Evolutionary conservation across 106 monocot species (phyloP).

Genomic region (Vanilla planifolia): DNA sequence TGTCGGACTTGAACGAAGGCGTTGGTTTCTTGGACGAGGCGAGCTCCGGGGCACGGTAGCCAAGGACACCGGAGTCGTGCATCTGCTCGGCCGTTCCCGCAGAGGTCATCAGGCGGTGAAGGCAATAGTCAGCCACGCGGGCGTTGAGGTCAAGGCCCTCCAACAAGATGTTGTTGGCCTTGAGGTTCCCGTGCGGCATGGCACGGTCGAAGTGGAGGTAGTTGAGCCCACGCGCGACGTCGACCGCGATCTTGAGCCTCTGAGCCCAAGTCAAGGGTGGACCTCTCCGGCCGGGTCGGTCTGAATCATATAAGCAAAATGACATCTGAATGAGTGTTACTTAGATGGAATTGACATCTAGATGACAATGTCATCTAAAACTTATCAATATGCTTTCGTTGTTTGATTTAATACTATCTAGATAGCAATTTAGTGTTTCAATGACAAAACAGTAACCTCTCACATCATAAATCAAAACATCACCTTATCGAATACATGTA

Average conservation of each 20-base stretch:
- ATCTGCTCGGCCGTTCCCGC: conserved; percentile 73
- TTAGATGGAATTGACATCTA: too few species aligned
- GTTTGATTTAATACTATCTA: too few species aligned
- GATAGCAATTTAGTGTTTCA: too few species aligned
- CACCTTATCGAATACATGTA: too few species aligned
- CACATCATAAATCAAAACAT: too few species aligned
- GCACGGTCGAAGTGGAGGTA: conserved; percentile 95
- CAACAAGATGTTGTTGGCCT: conserved; percentile 77
- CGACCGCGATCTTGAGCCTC: conserved; percentile 83
- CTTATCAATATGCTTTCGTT: neutral
- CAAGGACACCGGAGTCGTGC: conserved; percentile 61
- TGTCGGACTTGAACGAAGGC: conserved; percentile 83
- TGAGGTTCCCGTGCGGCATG: conserved; percentile 90
- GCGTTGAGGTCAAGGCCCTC: conserved; percentile 92
- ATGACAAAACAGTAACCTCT: too few species aligned
- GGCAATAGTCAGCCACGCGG: conserved; percentile 84
- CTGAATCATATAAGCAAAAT: too few species aligned
- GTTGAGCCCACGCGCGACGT: conserved; percentile 88
- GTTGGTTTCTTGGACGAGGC: conserved; percentile 72
- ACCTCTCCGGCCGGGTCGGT: conserved; percentile 85
- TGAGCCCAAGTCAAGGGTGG: conserved; percentile 85
- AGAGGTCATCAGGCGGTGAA: conserved; percentile 95
- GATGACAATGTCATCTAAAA: too few species aligned
- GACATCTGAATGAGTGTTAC: too few species aligned
- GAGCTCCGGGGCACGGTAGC: conserved; percentile 87